Percentiles rank a stretch among this genome's conserved stretches.
Evolutionary conservation across 345 rosid species (phyloP).

Genomic region (Pistacia atlantica): DNA sequence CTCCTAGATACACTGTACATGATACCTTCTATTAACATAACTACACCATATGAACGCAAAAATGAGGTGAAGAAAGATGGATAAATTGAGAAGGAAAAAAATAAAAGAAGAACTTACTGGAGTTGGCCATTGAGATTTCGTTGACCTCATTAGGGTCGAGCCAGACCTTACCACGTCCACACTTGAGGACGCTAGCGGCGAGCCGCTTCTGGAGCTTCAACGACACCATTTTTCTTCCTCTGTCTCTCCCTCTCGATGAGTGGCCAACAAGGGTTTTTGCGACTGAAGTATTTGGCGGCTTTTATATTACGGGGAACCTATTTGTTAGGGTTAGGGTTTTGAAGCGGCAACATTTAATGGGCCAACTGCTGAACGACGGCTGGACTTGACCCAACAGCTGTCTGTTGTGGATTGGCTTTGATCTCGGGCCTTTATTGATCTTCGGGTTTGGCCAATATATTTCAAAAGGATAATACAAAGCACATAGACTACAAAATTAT

Average conservation of each 20-base stretch:
- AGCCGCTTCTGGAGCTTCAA: constrained; percentile 76
- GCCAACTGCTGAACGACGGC: background rate
- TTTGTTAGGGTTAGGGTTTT: constrained; percentile 34
- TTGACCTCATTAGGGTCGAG: constrained; percentile 66
- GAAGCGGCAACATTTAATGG: background rate
- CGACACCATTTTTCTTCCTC: constrained; percentile 50
- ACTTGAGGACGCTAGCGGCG: constrained; percentile 66
- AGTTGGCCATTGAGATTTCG: constrained; percentile 81
- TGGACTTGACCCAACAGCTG: background rate
- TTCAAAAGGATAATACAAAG: too few relatives aligned
- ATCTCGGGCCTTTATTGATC: too few relatives aligned
- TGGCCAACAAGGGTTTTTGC: constrained; percentile 20
- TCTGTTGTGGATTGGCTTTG: too few relatives aligned
- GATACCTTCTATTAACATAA: background rate
- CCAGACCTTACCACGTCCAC: constrained; percentile 74
- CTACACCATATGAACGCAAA: too few relatives aligned
- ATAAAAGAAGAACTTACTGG: constrained; percentile 37
- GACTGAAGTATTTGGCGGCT: background rate
- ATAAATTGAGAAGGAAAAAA: background rate
- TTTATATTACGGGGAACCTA: background rate
- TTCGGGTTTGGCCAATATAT: too few relatives aligned
- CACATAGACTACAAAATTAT: too few relatives aligned
- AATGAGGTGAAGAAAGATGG: too few relatives aligned
- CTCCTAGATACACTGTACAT: background rate
- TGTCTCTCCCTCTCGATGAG: background rate